Percentiles rank a stretch among this genome's conserved stretches.
These are phyloP conservation scores for Desmodesmus armatus DNA, from an alignment of 139 green algal genomes.

Conservation along the genomic window DNA sequence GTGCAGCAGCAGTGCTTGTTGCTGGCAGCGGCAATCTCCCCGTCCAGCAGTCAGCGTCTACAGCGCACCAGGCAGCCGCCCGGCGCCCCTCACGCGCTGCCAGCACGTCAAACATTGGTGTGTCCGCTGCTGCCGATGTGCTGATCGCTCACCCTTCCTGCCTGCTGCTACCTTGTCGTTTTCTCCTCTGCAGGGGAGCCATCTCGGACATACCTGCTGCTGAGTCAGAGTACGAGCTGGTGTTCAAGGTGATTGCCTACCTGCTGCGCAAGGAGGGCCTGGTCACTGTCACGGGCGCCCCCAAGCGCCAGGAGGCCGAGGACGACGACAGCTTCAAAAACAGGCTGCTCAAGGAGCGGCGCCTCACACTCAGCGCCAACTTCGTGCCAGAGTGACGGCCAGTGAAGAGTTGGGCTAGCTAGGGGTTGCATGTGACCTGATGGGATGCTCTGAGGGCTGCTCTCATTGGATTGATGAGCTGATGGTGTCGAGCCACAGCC, in stretches of 20 bases:
- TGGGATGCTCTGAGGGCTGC: neutral
- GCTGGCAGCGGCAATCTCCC: too few species aligned
- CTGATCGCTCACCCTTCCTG: neutral
- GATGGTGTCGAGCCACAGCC: too few species aligned
- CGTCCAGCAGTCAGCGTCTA: too few species aligned
- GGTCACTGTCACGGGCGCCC: conserved; percentile 73
- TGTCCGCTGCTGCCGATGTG: neutral
- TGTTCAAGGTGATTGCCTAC: conserved; percentile 80
- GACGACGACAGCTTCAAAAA: conserved; percentile 57
- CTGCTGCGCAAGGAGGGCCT: conserved; percentile 77
- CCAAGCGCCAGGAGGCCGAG: conserved; percentile 68
- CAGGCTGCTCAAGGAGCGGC: conserved; percentile 71
- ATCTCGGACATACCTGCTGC: conserved; percentile 56
- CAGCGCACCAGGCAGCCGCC: too few species aligned
- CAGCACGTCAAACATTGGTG: too few species aligned
- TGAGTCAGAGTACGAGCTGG: conserved; percentile 54
- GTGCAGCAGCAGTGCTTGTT: too few species aligned
- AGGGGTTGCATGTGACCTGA: neutral
- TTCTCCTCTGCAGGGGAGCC: conserved; percentile 43
- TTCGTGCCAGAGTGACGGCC: conserved; percentile 60
- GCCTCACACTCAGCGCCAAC: conserved; percentile 86
- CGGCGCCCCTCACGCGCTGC: too few species aligned
- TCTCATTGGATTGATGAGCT: too few species aligned
- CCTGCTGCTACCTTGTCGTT: neutral
- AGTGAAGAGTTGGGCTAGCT: neutral